These are phyloP conservation scores for Pochonia chlamydosporia DNA, from an alignment of 2,329 filamentous ascomycete species.

Conservation along the genomic window DNA sequence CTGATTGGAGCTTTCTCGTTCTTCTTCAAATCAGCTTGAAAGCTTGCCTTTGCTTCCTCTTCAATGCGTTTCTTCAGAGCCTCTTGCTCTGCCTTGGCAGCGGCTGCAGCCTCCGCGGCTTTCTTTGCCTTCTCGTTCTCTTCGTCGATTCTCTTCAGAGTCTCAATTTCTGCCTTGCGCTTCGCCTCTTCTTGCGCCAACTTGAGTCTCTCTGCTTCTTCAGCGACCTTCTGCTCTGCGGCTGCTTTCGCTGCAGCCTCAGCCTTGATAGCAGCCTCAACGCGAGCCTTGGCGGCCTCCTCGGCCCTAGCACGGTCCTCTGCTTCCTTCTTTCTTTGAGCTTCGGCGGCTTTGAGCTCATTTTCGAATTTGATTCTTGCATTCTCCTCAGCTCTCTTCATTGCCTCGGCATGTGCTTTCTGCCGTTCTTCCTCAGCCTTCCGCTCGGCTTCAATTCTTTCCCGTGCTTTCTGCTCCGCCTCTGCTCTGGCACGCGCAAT, in stretches of 20 bases:
- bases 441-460: constrained; percentile 37
- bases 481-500: constrained; percentile 41
- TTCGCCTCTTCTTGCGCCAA: constrained; percentile 32
- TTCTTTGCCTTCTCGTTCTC: constrained; percentile 29
- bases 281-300: constrained; percentile 35
- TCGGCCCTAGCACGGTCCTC: constrained; percentile 38
- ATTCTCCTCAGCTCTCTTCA: constrained; percentile 30
- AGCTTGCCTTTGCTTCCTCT: constrained; percentile 46
- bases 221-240: constrained; percentile 35
- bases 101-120: constrained; percentile 33
- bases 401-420: constrained; percentile 27
- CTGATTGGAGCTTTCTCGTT: constrained; percentile 70
- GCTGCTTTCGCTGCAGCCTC: constrained; percentile 35
- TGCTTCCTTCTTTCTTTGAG: constrained; percentile 32
- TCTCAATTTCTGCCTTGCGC: constrained; percentile 32
- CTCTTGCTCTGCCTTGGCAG: constrained; percentile 50
- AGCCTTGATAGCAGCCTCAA: constrained; percentile 37
- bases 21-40: constrained; percentile 42
- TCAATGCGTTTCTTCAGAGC: constrained; percentile 56
- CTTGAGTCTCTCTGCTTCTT: constrained; percentile 35
- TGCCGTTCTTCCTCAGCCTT: constrained; percentile 42
- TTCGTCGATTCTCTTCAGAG: constrained; percentile 31
- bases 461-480: constrained; percentile 37
- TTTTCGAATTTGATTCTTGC: constrained; percentile 33
- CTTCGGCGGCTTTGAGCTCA: constrained; percentile 38